Percentiles rank a stretch among this genome's conserved stretches.
Evolutionary conservation across 331 rosid genomes (phyloP).

Genomic region (Acacia concinna): DNA sequence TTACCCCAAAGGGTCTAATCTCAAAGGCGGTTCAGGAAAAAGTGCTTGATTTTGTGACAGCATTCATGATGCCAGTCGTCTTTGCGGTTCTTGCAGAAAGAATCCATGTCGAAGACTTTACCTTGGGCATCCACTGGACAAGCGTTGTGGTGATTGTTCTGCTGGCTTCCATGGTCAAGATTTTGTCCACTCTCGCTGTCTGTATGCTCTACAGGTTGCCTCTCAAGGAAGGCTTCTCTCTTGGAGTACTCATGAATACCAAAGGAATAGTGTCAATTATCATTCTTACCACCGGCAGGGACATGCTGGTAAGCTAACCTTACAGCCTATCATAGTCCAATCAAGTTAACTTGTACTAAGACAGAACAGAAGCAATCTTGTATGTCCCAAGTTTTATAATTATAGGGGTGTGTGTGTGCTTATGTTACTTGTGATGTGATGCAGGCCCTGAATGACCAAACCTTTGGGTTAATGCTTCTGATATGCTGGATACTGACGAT

Average conservation of each 20-base stretch:
- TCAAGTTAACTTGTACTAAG: not conserved
- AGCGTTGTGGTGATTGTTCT: slow-evolving; percentile 29
- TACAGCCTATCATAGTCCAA: not conserved
- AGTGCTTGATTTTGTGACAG: slow-evolving; percentile 52
- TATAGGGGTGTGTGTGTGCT: not conserved
- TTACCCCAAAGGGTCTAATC: slow-evolving; percentile 59
- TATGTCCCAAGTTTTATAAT: not conserved
- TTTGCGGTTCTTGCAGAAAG: slow-evolving; percentile 53
- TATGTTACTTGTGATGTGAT: slow-evolving; percentile 6
- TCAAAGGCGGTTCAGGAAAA: slow-evolving; percentile 50
- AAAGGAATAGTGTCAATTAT: slow-evolving; percentile 62
- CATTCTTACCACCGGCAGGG: slow-evolving; percentile 46
- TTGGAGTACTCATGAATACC: slow-evolving; percentile 70
- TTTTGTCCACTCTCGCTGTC: slow-evolving; percentile 37
- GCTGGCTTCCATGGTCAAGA: slow-evolving; percentile 49
- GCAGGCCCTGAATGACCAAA: slow-evolving; percentile 47
- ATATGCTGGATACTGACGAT: slow-evolving; percentile 57
- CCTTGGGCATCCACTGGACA: not conserved
- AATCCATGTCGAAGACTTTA: not conserved
- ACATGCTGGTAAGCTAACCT: slow-evolving; percentile 43
- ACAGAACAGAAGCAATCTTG: not conserved
- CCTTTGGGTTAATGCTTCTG: slow-evolving; percentile 49
- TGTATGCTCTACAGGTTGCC: slow-evolving; percentile 46
- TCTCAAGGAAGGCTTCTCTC: slow-evolving; percentile 50
- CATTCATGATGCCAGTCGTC: slow-evolving; percentile 57